Evolutionary conservation across 2,329 filamentous ascomycete genomes (phyloP), one percentile per base, ranked within the genome.

Genomic region (Diaporthe destruens): DNA sequence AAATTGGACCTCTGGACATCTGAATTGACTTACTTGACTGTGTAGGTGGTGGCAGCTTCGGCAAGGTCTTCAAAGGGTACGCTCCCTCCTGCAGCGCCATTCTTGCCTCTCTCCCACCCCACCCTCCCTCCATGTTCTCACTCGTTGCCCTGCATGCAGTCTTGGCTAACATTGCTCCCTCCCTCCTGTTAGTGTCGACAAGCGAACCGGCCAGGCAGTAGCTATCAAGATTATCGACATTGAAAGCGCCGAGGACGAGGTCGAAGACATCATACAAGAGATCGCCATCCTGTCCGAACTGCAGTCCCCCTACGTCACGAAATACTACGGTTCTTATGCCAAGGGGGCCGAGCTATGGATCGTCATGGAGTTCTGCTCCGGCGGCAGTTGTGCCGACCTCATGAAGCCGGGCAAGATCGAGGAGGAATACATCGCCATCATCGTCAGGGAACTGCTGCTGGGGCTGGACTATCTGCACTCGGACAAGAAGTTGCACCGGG

Each of bases 151-250:
- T 69, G 39, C 49, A 55, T 69, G 39, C 49, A 53, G 11, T n/a
- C 2, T 49, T 32, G 16, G 42, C 67, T 77, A 71, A 79, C 74
- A 32, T 49, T 12, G 23, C 29, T 14, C 6, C n/a, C 32, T 23
- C 11, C 11, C 20, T 25, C 11, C 3, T 3, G n/a, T 8, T 23
- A 96, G 93, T 73, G 94, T 98, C 76, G 96, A 98, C 85, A 97
- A 96, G 80, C 91, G 94, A 67, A 97, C 93, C 23, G 96, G 96
- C 49, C 93, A 97, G 80, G 92, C 96, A 16, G 96, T 99, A 66
- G 96, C 96, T 36, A 99, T 99, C 86, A 99, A 99, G 84, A 89
- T 99, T 79, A 98, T 99, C 81, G 96, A 99, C 80, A 96, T 99
- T 76, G 96, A 99, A 84, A 98, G 96, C 85, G 96, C 96, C 79